Conservation (phyloP, 2,329 filamentous ascomycete species). For the Verticillium albo-atrum region DNA sequence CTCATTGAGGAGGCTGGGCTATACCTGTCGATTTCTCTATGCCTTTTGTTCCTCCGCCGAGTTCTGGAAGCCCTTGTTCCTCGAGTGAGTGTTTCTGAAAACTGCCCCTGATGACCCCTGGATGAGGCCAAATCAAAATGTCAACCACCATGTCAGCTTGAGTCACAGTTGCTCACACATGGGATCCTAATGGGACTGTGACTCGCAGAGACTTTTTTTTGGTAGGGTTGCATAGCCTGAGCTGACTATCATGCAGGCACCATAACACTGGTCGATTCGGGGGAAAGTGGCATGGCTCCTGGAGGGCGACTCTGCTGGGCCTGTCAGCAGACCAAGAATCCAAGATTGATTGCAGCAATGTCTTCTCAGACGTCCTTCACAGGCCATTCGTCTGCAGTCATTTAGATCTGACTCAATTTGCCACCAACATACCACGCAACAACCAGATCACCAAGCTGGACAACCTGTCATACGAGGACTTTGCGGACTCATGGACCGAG, state of each 20-base stretch:
- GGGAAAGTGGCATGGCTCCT: constrained; percentile 71
- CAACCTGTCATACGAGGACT: constrained; percentile 68
- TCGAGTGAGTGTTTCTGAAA: constrained; percentile 70
- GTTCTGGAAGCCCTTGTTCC: constrained; percentile 80
- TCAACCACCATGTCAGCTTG: not conserved
- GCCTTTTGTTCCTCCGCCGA: constrained; percentile 83
- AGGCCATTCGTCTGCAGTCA: constrained; percentile 87
- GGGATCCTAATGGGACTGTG: not conserved
- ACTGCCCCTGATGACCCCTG: not conserved
- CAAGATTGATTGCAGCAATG: constrained; percentile 65
- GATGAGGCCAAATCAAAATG: not conserved
- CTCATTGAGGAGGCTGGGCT: constrained; percentile 62
- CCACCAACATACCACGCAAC: constrained; percentile 61
- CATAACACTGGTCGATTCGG: constrained; percentile 14
- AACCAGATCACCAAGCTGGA: constrained; percentile 71
- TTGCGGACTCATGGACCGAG: constrained; percentile 70
- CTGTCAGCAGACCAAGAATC: constrained; percentile 46
- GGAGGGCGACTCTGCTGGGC: constrained; percentile 73
- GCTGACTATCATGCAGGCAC: not conserved
- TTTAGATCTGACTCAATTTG: constrained; percentile 62
- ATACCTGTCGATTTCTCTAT: constrained; percentile 80
- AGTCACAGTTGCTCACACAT: not conserved
- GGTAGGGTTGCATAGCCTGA: constrained; percentile 8
- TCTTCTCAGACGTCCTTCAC: constrained; percentile 89
- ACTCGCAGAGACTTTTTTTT: constrained; percentile 8